Base-by-base conservation (phyloP, 2,329 filamentous ascomycete genomes). In the Epichloe hybrida region DNA sequence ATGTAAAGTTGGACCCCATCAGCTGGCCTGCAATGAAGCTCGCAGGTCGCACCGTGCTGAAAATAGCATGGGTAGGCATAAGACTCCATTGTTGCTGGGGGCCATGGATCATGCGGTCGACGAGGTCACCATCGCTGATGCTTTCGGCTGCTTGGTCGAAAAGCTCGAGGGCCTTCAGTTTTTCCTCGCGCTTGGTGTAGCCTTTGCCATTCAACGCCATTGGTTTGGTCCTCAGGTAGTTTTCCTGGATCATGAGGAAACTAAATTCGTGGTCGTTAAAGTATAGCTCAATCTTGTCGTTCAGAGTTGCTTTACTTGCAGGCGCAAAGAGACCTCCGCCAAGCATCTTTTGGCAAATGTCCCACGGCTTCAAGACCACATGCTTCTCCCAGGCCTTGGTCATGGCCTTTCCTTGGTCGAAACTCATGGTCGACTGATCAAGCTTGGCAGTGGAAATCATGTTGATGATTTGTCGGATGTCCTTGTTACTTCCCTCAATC, bases 181-280 rank as follows among this genome's bases (percentile, higher is more conserved):
- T 84, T 55, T 83, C 77, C 64, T 91, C 84, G 55, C 79, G 81
- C 52, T 77, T 80, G 4, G 52, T 65, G 63, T 82, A 84, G 20
- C 71, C 68, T 45, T 72, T 70, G 48, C 73, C 74, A 54, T 73
- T 77, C 3, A 86, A 71, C 4, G 68, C 74, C 54, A 82, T 75
- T 3, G 93, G 93, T 54, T 83, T 87, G 2, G 88, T 89, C 55
- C 81, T 84, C 12, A 98, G 75, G 59, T 98, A 98, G 63, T 98
- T 98, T 66, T 98, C 94, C 65, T 98, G 93, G 45, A 98, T 82
- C 93, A 98, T 97, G 49, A 98, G 74, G 62, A 84, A 93, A 61
- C 89, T 96, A 69, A 97, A 95, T 61, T 98, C 93, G 62, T 98
- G 93, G 61, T 98, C 93, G 66, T 98, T 97, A 74, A 98, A 98